These are phyloP conservation scores for Brassica carinata DNA, from an alignment of 345 rosid genomes.

Conservation along the genomic window DNA sequence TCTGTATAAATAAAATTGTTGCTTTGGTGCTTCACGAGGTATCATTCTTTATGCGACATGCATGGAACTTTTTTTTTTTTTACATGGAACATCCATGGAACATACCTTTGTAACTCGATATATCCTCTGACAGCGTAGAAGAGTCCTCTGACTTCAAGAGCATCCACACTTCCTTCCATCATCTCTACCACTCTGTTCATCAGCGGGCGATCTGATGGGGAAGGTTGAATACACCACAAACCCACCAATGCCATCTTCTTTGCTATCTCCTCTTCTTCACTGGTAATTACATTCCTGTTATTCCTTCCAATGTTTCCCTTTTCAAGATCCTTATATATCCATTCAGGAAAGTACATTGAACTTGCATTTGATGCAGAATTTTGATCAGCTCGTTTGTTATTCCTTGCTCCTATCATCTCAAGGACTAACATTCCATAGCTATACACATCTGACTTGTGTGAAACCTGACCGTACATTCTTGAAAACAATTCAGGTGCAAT, in stretches of 20 bases:
- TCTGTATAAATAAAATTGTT: neutral
- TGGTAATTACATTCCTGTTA: neutral
- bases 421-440: neutral
- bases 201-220: constrained; percentile 33
- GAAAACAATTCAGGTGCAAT: neutral
- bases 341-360: constrained; percentile 1
- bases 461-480: neutral
- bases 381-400: neutral
- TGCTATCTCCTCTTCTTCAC: neutral
- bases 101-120: neutral
- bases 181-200: constrained; percentile 39
- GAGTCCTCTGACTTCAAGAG: constrained; percentile 23
- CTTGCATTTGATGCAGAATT: neutral
- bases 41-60: neutral
- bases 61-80: neutral
- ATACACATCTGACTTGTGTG: neutral
- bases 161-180: constrained; percentile 38
- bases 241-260: constrained; percentile 20
- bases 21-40: neutral
- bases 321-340: neutral
- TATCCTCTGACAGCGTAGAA: neutral
- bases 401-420: constrained; percentile 7
- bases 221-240: constrained; percentile 45
- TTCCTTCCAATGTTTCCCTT: neutral
- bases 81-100: neutral